Evolutionary conservation across 352 stramenopile species (phyloP).

Genomic region (Phytophthora nicotianae): DNA sequence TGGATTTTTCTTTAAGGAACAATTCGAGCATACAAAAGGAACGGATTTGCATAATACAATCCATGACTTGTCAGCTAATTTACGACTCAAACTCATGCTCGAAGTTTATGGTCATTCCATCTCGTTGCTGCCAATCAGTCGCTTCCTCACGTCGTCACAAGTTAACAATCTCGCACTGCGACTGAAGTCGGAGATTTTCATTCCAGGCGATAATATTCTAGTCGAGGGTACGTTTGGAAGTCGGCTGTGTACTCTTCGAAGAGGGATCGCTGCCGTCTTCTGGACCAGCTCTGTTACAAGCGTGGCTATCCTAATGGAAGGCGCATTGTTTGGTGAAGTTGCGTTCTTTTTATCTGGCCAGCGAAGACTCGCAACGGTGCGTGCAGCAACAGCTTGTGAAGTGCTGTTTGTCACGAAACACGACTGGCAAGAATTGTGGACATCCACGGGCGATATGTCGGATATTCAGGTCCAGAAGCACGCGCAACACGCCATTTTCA

Average conservation of each 20-base stretch:
- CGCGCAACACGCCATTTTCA: slow-evolving; percentile 56
- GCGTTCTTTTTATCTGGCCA: slow-evolving; percentile 69
- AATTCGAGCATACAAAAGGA: slow-evolving; percentile 60
- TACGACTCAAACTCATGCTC: slow-evolving; percentile 75
- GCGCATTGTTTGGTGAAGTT: slow-evolving; percentile 71
- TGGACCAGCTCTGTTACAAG: slow-evolving; percentile 57
- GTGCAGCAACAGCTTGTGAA: slow-evolving; percentile 64
- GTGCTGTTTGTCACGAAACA: slow-evolving; percentile 67
- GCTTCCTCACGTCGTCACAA: slow-evolving; percentile 59
- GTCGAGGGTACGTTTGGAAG: slow-evolving; percentile 62
- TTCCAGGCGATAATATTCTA: slow-evolving; percentile 69
- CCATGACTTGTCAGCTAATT: slow-evolving; percentile 67
- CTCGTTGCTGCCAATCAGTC: slow-evolving; percentile 54
- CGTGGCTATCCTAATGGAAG: slow-evolving; percentile 64
- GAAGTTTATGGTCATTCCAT: slow-evolving; percentile 73
- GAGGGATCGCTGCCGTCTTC: slow-evolving; percentile 57
- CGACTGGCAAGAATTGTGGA: slow-evolving; percentile 71
- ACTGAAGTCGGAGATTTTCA: slow-evolving; percentile 68
- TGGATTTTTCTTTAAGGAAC: slow-evolving; percentile 61
- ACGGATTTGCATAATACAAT: slow-evolving; percentile 53
- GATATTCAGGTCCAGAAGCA: slow-evolving; percentile 62
- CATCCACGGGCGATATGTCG: slow-evolving; percentile 27
- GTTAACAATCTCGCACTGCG: slow-evolving; percentile 72
- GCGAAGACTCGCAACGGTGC: slow-evolving; percentile 64
- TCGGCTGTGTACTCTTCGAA: slow-evolving; percentile 62